Evolutionary conservation across 2,329 filamentous ascomycete species (phyloP), one percentile per base, ranked within the genome.

Genomic region (Paraphaeosphaeria sporulosa): DNA sequence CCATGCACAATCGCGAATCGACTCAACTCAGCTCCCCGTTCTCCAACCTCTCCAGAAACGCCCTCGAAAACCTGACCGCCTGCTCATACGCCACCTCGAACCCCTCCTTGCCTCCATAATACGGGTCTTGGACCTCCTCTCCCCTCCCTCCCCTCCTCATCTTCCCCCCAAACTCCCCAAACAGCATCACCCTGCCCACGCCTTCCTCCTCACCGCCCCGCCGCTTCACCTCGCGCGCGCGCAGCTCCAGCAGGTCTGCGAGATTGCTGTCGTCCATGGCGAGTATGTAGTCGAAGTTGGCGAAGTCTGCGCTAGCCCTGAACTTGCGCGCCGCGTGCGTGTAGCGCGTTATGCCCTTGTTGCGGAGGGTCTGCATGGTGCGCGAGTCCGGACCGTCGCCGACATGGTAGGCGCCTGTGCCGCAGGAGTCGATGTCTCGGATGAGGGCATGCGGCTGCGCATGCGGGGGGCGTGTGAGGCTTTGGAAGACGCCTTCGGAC

Each of bases 231-330:
- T 86, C 82, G 60, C 83, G 80, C 59, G 75, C 70, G 64, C 87
- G 82, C 72, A 89, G 79, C 36, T 87, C 83, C 70, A 88, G 77
- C 59, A 96, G 79, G 71, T 96, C 87, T 9, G 84, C 82, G 47
- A 96, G 82, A 76, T 98, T 98, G 48, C 88, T 87, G 51, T 87
- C 84, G 75, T 99, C 95, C 95, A 99, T 99, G 62, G 92, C 94
- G 59, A 99, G 89, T 61, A 99, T 89, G 79, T 96, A 98, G 78
- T 98, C 93, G 73, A 97, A 98, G 17, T 85, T 84, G 58, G 88
- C 82, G 70, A 98, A 96, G 78, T 99, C 95, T 54, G 85, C 84
- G 0, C 83, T 78, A 4, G 81, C 79, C 76, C 79, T 76, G 76
- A 96, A 89, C 77, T 91, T 90, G 55, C 93, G 88, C 21, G 93